Base-by-base conservation (phyloP, 2,329 filamentous ascomycete species). In the Zymoseptoria crescenta region DNA sequence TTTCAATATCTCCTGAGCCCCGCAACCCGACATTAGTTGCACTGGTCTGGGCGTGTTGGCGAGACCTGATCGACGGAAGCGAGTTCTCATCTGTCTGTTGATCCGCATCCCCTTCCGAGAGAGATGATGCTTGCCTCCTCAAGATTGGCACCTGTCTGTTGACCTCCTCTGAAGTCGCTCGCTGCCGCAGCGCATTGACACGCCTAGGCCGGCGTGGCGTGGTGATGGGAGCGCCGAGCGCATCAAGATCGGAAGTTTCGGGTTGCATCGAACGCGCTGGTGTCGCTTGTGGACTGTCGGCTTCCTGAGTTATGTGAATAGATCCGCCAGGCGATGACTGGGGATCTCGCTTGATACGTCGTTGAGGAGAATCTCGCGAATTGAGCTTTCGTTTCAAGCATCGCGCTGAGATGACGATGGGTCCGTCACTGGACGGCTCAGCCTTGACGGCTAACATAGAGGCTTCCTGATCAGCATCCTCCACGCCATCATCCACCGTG, bases 211-310 rank as follows among this genome's bases (percentile, higher is more conserved):
- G 69, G 21, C 66, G 65, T 9, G 75, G 74, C 5, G 74, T 76
- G 13, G 71, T 62, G 10, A 72, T 61, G 27, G 62, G 62, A 13
- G 66, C 64, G 2, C 67, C 67, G 6, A 74, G 59, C 16, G 72
- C 72, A 60, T 80, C 77, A 2, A 80, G 70, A 52, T 80, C 77
- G 30, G 79, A 73, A 1, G 75, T 77, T 57, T 77, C 73, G 7
- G 67, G 73, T 8, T 72, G 71, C 4, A 67, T 50, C 19, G 70
- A 62, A 8, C 62, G 66, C n/a, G 59, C 41, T 13, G 50, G 53
- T 8, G 30, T 50, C 16, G 48, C 20, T 29, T 56, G 67, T 21
- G 73, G 70, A 59, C 74, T 77, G 54, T 73, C 74, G 54, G 56
- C 61, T 8, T 65, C 68, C 58, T 79, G 76, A 16, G 75, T 74